A percentile compares a stretch with the other conserved stretches of the same genome.
Evolutionary conservation across 2,329 filamentous ascomycete species (phyloP).

Genomic region (Exophiala sp.): DNA sequence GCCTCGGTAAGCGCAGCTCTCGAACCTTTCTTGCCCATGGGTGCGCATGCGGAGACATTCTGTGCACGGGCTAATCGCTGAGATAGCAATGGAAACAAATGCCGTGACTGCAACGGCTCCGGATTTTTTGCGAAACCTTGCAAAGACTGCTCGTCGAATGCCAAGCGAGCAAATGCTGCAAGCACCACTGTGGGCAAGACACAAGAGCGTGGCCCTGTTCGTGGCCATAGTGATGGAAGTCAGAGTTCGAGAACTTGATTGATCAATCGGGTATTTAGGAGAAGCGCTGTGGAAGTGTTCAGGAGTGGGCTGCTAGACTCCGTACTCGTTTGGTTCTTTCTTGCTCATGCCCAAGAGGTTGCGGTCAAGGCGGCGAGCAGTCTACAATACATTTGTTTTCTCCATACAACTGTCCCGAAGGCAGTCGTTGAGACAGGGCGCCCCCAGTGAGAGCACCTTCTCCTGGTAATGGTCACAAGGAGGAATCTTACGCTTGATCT

Average conservation of each 20-base stretch:
- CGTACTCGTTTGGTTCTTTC: background rate
- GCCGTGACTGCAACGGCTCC: constrained; percentile 3
- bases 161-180: background rate
- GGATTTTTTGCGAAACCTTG: constrained; percentile 3
- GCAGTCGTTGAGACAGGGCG: too few relatives aligned
- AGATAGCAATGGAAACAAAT: background rate
- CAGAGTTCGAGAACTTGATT: constrained; percentile 7
- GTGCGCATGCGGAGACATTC: background rate
- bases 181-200: background rate
- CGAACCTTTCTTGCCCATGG: background rate
- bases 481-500: background rate
- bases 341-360: background rate
- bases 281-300: background rate
- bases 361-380: background rate
- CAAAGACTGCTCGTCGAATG: background rate
- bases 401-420: background rate
- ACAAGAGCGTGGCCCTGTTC: background rate
- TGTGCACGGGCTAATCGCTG: background rate
- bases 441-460: too few relatives aligned
- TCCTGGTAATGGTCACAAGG: background rate
- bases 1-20: constrained; percentile 12
- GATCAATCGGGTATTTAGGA: background rate
- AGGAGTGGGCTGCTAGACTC: background rate
- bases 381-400: background rate
- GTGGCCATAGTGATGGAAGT: background rate